Evolutionary conservation across 148 eudicot species (phyloP).

Genomic region (Bassia scoparia): DNA sequence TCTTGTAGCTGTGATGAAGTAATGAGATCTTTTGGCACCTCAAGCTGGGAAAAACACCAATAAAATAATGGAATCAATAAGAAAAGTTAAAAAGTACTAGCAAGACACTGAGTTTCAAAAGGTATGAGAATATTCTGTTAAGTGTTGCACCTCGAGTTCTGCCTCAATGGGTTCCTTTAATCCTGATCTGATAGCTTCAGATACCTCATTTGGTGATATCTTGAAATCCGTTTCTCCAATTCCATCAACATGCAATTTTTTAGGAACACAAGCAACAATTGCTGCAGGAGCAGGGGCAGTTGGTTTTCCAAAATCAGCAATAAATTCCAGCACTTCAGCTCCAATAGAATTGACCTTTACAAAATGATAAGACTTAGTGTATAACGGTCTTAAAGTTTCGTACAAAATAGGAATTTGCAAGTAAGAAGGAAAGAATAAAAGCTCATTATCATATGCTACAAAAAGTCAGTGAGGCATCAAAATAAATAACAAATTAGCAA

Average conservation of each 20-base stretch:
- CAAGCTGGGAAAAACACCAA: constrained; percentile 57
- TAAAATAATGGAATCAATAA: constrained; percentile 11
- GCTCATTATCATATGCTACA: not conserved
- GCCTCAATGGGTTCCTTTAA: constrained; percentile 86
- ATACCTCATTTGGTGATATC: constrained; percentile 76
- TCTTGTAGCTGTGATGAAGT: constrained; percentile 56
- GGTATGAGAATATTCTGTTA: constrained; percentile 4
- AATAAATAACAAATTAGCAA: not conserved
- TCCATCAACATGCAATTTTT: constrained; percentile 69
- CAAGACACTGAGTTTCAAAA: not conserved
- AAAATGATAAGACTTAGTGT: constrained; percentile 12
- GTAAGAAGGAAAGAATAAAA: not conserved
- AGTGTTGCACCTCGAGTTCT: constrained; percentile 78
- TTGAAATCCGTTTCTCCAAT: constrained; percentile 70
- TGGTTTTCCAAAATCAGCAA: constrained; percentile 81
- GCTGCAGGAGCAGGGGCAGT: constrained; percentile 97
- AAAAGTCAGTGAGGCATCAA: not conserved
- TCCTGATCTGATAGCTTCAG: constrained; percentile 76
- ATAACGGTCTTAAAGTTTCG: not conserved
- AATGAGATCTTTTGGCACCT: constrained; percentile 90
- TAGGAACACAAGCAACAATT: constrained; percentile 96
- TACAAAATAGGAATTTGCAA: not conserved
- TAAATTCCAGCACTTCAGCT: constrained; percentile 81
- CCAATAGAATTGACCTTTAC: constrained; percentile 80
- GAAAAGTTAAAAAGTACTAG: not conserved